phyloP scores from a whole-genome alignment of 441 rosid species.

The Euphorbia schlechtendalii region DNA sequence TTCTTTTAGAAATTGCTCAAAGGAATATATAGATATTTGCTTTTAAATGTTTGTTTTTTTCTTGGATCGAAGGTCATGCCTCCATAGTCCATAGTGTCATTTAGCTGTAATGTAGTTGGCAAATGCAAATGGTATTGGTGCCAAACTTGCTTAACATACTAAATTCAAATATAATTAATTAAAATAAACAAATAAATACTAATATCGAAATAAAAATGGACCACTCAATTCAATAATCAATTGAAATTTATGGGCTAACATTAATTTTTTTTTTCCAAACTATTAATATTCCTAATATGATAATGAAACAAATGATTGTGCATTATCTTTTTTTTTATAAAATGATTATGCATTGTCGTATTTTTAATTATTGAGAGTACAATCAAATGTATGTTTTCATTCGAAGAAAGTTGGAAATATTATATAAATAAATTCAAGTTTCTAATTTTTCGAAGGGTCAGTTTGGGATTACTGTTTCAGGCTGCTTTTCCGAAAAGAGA shows the following conservation, averaged over 20 bases:
- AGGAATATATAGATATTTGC: too few relatives aligned
- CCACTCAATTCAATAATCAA: not conserved
- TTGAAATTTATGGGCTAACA: too few relatives aligned
- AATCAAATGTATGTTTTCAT: too few relatives aligned
- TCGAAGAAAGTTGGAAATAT: too few relatives aligned
- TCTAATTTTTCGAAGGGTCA: too few relatives aligned
- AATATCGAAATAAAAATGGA: not conserved
- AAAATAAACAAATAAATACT: not conserved
- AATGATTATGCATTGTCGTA: not conserved
- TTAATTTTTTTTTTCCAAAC: too few relatives aligned
- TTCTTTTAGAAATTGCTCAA: too few relatives aligned
- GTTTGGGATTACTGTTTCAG: too few relatives aligned
- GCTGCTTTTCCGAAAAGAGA: too few relatives aligned
- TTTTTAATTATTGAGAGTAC: not conserved
- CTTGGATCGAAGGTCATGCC: not conserved
- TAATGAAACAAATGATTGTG: not conserved
- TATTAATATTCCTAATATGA: not conserved
- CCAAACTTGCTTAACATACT: not conserved
- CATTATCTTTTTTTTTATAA: not conserved
- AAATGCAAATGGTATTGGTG: slow-evolving; percentile 3
- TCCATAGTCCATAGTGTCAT: slow-evolving; percentile 11
- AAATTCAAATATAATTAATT: not conserved
- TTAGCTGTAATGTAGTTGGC: slow-evolving; percentile 30
- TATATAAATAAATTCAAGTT: too few relatives aligned
- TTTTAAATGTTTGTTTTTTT: too few relatives aligned